Evolutionary conservation across 768 basidiomycete genomes (phyloP).

Genomic region (Macrolepiota dolichaula): DNA sequence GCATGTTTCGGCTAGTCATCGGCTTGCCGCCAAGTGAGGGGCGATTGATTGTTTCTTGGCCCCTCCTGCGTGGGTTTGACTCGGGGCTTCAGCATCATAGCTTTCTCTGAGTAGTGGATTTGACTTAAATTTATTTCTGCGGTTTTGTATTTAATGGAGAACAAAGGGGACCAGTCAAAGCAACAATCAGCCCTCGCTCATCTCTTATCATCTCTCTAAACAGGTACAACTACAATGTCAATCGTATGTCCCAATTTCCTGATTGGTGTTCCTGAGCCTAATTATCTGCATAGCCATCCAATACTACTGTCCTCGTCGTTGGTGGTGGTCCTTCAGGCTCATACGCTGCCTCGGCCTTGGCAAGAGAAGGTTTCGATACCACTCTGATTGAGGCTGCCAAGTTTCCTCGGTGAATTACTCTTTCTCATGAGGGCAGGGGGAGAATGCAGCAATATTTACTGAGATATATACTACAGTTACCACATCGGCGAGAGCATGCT

Average conservation of each 20-base stretch:
- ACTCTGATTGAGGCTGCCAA: constrained; percentile 38
- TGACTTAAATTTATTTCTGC: neutral
- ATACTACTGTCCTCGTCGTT: constrained; percentile 31
- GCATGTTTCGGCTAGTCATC: too few species aligned
- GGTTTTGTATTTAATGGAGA: neutral
- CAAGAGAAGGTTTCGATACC: constrained; percentile 36
- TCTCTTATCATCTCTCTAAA: neutral
- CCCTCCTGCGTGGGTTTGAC: neutral
- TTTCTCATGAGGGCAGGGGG: too few species aligned
- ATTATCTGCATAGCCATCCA: constrained; percentile 9
- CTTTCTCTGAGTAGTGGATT: neutral
- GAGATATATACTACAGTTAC: constrained; percentile 20
- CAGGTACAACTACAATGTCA: neutral
- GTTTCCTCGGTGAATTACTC: constrained; percentile 33
- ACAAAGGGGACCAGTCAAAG: neutral
- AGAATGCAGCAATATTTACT: too few species aligned
- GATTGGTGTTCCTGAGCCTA: neutral
- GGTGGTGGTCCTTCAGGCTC: constrained; percentile 47
- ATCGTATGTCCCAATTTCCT: neutral
- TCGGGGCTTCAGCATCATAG: neutral
- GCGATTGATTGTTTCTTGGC: neutral
- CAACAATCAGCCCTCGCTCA: neutral
- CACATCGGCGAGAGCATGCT: constrained; percentile 38
- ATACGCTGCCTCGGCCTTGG: constrained; percentile 43
- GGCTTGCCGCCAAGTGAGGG: too few species aligned